Conservation (phyloP, 2,329 filamentous ascomycete species). For the Colletotrichum graminicola region DNA sequence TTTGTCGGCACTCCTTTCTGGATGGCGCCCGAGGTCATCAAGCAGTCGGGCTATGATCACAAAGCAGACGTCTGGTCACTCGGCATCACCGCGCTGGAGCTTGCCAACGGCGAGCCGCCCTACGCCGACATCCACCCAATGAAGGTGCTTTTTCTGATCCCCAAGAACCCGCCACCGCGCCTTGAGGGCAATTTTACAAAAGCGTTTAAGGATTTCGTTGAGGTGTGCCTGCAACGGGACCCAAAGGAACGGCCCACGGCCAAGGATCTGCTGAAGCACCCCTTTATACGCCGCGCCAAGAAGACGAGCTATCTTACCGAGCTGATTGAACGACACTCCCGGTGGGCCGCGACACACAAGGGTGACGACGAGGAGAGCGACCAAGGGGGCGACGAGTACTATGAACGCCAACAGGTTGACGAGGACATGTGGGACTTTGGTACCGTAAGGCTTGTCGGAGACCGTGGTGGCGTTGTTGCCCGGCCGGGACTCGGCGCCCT, state of each 20-base stretch:
- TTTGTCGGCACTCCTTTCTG: constrained; percentile 99
- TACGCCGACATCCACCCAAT: constrained; percentile 98
- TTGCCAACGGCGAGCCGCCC: constrained; percentile 92
- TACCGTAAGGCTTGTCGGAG: constrained; percentile 85
- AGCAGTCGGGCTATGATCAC: constrained; percentile 97
- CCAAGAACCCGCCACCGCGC: constrained; percentile 89
- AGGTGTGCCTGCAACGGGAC: constrained; percentile 87
- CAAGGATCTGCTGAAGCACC: constrained; percentile 87
- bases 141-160: constrained; percentile 97
- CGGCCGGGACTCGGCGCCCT: constrained; percentile 75
- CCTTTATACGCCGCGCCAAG: constrained; percentile 91
- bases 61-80: constrained; percentile 99
- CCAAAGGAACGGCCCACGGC: constrained; percentile 90
- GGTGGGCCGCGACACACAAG: constrained; percentile 87
- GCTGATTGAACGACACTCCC: constrained; percentile 88
- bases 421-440: constrained; percentile 99
- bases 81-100: constrained; percentile 91
- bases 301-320: constrained; percentile 97
- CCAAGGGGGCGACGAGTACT: constrained; percentile 67
- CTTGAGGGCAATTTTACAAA: constrained; percentile 86
- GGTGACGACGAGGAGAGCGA: constrained; percentile 76
- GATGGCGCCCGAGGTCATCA: constrained; percentile 99
- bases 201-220: constrained; percentile 86
- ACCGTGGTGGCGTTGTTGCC: constrained; percentile 68
- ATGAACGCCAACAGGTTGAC: constrained; percentile 69